Conservation (phyloP, 768 basidiomycete genomes). For the Suillus fuscotomentosus region DNA sequence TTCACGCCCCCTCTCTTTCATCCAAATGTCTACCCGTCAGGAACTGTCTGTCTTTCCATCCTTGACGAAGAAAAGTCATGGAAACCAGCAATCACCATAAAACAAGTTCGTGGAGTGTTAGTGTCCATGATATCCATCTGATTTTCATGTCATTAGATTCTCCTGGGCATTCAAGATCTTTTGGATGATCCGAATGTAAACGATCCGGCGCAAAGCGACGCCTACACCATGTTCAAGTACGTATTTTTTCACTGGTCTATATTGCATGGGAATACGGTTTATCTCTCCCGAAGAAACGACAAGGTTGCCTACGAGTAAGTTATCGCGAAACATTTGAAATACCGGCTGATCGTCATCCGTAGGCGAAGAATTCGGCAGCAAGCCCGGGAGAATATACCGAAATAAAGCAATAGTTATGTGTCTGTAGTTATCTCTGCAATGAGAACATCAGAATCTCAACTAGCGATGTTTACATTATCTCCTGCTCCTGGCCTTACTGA, state of each 20-base stretch:
- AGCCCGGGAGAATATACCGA: constrained; percentile 87
- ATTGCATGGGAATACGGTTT: constrained; percentile 7
- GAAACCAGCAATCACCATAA: constrained; percentile 99
- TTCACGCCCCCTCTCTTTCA: constrained; percentile 95
- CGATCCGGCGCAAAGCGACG: constrained; percentile 98
- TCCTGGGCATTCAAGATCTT: constrained; percentile 94
- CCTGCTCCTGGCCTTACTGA: constrained; percentile 91
- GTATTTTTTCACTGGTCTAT: constrained; percentile 28
- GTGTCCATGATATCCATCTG: background rate
- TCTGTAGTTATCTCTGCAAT: background rate
- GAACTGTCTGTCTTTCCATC: constrained; percentile 97
- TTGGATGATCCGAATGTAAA: constrained; percentile 94
- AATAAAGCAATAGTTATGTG: constrained; percentile 39
- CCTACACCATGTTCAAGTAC: constrained; percentile 98
- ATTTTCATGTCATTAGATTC: constrained; percentile 54
- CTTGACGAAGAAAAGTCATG: constrained; percentile 98
- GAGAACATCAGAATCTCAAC: constrained; percentile 40
- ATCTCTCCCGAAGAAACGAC: constrained; percentile 68
- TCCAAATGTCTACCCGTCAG: constrained; percentile 98
- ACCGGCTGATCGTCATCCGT: constrained; percentile 7
- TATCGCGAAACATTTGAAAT: background rate
- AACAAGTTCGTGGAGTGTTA: constrained; percentile 63
- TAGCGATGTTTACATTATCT: constrained; percentile 75
- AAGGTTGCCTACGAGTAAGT: constrained; percentile 89
- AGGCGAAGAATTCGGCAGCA: constrained; percentile 83